Percentiles rank a stretch among this genome's conserved stretches.
phyloP scores from a whole-genome alignment of 2,329 filamentous ascomycete genomes.

The Apiospora phragmitis region DNA sequence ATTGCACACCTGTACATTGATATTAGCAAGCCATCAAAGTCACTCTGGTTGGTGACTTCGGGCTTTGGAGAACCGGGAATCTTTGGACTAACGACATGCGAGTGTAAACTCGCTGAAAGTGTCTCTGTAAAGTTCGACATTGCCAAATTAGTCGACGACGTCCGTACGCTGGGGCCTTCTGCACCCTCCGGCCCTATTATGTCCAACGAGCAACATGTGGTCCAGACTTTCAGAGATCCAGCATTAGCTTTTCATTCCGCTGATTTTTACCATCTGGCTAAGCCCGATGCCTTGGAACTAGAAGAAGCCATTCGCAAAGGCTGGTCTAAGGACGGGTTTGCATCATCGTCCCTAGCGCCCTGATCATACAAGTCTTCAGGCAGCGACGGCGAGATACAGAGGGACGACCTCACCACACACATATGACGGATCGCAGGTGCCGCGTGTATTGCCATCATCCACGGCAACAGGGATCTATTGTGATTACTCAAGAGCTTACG shows the following conservation, averaged over 20 bases:
- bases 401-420: neutral
- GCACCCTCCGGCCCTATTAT: neutral
- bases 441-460: too few relatives aligned
- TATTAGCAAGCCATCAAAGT: neutral
- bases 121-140: neutral
- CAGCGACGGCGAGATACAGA: neutral
- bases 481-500: neutral
- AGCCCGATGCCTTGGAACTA: neutral
- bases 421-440: too few relatives aligned
- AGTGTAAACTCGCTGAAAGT: neutral
- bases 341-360: neutral
- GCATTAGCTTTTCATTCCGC: neutral
- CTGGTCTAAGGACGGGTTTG: neutral
- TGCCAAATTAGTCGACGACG: neutral
- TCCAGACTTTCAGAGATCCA: neutral
- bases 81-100: neutral
- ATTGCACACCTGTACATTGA: neutral
- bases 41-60: neutral
- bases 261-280: neutral
- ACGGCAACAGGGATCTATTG: neutral
- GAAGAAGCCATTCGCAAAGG: neutral
- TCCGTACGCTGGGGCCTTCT: neutral
- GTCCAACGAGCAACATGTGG: neutral
- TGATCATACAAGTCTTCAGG: neutral
- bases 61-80: too few relatives aligned